Conservation (phyloP, 768 basidiomycete species). For the Trametes cinnabarina region DNA sequence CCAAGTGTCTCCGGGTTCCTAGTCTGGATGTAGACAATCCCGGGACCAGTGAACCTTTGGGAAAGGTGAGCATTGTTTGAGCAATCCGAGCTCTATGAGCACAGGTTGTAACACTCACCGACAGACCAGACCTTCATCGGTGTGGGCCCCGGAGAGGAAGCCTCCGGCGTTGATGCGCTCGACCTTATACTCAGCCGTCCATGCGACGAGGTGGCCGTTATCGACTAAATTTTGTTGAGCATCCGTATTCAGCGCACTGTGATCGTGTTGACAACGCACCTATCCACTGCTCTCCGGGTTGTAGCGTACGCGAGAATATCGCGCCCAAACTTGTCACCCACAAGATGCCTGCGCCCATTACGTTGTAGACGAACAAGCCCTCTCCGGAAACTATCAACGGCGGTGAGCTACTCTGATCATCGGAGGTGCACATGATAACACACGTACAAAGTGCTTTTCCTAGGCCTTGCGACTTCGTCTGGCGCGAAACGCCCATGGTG, state of each 20-base stretch:
- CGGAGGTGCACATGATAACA: neutral
- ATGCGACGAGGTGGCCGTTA: conserved; percentile 37
- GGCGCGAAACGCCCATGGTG: conserved; percentile 26
- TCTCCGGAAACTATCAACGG: conserved; percentile 33
- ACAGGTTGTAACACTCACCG: conserved; percentile 22
- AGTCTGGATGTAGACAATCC: conserved; percentile 34
- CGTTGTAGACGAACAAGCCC: conserved; percentile 31
- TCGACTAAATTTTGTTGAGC: conserved; percentile 21
- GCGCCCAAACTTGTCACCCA: conserved; percentile 34
- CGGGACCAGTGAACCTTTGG: conserved; percentile 37
- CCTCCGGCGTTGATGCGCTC: conserved; percentile 34
- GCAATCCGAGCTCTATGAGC: neutral
- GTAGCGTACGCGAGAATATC: conserved; percentile 29
- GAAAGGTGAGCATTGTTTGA: neutral
- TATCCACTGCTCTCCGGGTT: conserved; percentile 33
- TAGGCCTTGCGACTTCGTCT: conserved; percentile 29
- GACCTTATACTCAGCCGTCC: conserved; percentile 34
- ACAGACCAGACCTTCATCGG: conserved; percentile 35
- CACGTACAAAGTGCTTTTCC: conserved; percentile 33
- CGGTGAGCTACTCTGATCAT: neutral
- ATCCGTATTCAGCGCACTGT: no score
- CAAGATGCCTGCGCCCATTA: conserved; percentile 28
- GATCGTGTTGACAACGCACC: no score
- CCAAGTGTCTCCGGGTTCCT: conserved; percentile 31
- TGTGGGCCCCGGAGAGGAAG: conserved; percentile 28